These are phyloP conservation scores for Corylus avellana DNA, from an alignment of 306 rosid genomes.

Conservation along the genomic window DNA sequence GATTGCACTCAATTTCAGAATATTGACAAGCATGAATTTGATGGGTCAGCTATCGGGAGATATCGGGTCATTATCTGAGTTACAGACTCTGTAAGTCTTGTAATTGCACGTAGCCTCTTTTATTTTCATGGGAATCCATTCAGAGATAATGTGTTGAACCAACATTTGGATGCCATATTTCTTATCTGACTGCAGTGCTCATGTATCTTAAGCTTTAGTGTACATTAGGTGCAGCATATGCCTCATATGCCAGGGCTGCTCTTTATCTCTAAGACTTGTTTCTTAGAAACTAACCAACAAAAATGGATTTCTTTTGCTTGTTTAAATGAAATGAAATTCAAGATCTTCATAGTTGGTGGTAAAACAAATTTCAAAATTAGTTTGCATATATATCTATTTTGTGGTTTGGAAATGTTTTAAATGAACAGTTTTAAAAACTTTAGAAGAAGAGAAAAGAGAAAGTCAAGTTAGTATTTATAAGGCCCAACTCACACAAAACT, in stretches of 20 bases:
- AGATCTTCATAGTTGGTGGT: not conserved
- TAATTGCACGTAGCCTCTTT: not conserved
- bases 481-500: too few species aligned
- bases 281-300: not conserved
- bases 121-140: not conserved
- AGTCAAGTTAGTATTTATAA: too few species aligned
- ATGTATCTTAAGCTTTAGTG: not conserved
- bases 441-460: too few species aligned
- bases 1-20: not conserved
- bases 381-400: too few species aligned
- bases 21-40: not conserved
- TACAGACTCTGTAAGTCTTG: not conserved
- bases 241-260: too few species aligned
- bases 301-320: not conserved
- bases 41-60: not conserved
- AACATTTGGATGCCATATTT: not conserved
- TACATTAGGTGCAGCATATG: too few species aligned
- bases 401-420: too few species aligned
- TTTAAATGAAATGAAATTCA: not conserved
- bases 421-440: too few species aligned
- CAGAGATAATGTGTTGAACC: not conserved
- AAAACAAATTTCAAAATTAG: too few species aligned
- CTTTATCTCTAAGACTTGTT: too few species aligned
- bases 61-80: slow-evolving; percentile 2
- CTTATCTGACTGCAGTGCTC: not conserved